A percentile compares a stretch with the other conserved stretches of the same genome.
phyloP scores from a whole-genome alignment of 495 filamentous ascomycete genomes.

The Bryoglossum gracile region DNA sequence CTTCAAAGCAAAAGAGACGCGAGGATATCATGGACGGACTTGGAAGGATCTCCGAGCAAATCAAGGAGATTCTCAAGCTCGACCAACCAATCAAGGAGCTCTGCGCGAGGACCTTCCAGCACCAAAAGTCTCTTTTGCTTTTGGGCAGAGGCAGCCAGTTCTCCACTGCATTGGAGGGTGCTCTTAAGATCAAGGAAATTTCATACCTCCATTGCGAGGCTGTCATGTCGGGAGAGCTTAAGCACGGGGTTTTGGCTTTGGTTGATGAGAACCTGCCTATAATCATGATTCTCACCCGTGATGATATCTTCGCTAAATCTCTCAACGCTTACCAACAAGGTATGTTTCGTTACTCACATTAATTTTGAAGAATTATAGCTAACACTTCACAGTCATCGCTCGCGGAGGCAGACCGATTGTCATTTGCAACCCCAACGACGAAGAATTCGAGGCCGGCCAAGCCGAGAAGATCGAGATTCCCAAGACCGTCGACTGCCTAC shows the following conservation, averaged over 20 bases:
- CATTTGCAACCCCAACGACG: constrained; percentile 88
- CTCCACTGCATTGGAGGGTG: constrained; percentile 95
- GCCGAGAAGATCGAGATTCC: constrained; percentile 97
- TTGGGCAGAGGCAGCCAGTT: constrained; percentile 93
- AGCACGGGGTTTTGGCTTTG: constrained; percentile 94
- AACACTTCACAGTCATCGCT: constrained; percentile 59
- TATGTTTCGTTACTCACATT: constrained; percentile 31
- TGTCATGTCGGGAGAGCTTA: constrained; percentile 98
- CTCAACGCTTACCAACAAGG: constrained; percentile 96
- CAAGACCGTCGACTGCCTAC: constrained; percentile 88
- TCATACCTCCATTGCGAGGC: constrained; percentile 99
- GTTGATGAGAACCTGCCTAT: constrained; percentile 98
- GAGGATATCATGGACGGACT: constrained; percentile 97
- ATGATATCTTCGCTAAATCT: constrained; percentile 92
- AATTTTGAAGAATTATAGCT: constrained; percentile 26
- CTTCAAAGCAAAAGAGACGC: constrained; percentile 85
- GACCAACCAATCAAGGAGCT: constrained; percentile 91
- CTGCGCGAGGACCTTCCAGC: constrained; percentile 82
- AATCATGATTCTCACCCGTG: constrained; percentile 97
- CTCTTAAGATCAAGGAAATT: constrained; percentile 99
- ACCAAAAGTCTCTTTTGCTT: constrained; percentile 93
- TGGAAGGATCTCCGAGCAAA: constrained; percentile 77
- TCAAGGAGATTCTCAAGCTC: constrained; percentile 80
- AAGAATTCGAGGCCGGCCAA: constrained; percentile 77
- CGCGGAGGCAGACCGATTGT: constrained; percentile 92